phyloP scores from a whole-genome alignment of 352 stramenopile species.

The Phytophthora quininea region DNA sequence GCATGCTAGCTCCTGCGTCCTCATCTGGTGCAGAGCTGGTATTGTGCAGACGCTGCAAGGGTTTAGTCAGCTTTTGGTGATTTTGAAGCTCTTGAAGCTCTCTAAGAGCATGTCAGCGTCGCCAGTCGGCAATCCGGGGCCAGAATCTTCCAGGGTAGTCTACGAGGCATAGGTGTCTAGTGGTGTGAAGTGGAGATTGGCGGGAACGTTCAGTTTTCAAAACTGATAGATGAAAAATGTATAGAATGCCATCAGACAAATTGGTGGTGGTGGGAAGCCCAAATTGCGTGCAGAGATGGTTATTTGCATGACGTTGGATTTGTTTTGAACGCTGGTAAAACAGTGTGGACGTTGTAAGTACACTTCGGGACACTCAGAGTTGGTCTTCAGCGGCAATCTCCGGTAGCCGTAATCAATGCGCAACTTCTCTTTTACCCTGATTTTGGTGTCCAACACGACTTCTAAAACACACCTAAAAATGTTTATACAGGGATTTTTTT shows the following conservation, averaged over 20 bases:
- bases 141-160: not conserved
- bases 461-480: too few species aligned
- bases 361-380: not conserved
- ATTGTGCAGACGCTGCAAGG: constrained; percentile 7
- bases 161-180: not conserved
- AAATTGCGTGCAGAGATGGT: not conserved
- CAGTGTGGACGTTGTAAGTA: not conserved
- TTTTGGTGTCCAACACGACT: too few species aligned
- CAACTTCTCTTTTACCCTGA: too few species aligned
- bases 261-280: not conserved
- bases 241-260: not conserved
- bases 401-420: too few species aligned
- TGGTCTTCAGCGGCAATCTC: too few species aligned
- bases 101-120: constrained; percentile 12
- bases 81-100: constrained; percentile 8
- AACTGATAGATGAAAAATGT: not conserved
- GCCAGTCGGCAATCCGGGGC: not conserved
- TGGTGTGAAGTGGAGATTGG: not conserved
- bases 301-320: not conserved
- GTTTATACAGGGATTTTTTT: too few species aligned
- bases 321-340: not conserved
- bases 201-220: not conserved
- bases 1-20: constrained; percentile 4
- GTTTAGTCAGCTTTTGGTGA: constrained; percentile 5
- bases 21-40: constrained; percentile 7